phyloP scores from a whole-genome alignment of 805 yeast species.

The Metschnikowia reukaufii region DNA sequence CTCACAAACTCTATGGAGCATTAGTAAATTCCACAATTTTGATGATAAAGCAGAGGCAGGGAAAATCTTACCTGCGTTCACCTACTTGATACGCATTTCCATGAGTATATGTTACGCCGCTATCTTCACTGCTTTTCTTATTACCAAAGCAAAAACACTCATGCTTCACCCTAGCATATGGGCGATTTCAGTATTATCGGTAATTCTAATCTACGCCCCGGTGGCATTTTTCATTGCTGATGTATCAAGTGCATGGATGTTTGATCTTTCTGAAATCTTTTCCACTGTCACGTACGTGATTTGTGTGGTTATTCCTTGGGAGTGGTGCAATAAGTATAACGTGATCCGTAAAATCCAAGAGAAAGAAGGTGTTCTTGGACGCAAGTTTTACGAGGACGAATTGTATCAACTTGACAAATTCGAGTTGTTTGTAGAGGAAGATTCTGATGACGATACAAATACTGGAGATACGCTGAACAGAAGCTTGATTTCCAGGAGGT shows the following conservation, averaged over 20 bases:
- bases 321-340: conserved; percentile 72
- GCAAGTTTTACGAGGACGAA: conserved; percentile 73
- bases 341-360: conserved; percentile 58
- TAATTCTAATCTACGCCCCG: conserved; percentile 57
- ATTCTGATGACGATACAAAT: conserved; percentile 19
- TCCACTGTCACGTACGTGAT: conserved; percentile 70
- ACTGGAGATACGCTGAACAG: conserved; percentile 1
- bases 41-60: conserved; percentile 43
- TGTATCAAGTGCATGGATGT: conserved; percentile 72
- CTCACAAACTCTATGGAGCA: conserved; percentile 70
- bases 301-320: conserved; percentile 78
- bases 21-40: conserved; percentile 51
- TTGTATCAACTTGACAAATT: conserved; percentile 40
- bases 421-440: conserved; percentile 41
- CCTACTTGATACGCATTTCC: conserved; percentile 70
- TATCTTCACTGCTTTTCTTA: conserved; percentile 54
- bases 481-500: conserved; percentile 3
- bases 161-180: conserved; percentile 49
- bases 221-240: conserved; percentile 75
- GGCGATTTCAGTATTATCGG: conserved; percentile 55
- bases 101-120: conserved; percentile 68
- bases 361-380: conserved; percentile 70
- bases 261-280: conserved; percentile 69
- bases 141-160: conserved; percentile 53
- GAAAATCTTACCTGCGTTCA: conserved; percentile 69